These are phyloP conservation scores for Tephrocybe sp. DNA, from an alignment of 768 basidiomycete genomes.

Conservation along the genomic window DNA sequence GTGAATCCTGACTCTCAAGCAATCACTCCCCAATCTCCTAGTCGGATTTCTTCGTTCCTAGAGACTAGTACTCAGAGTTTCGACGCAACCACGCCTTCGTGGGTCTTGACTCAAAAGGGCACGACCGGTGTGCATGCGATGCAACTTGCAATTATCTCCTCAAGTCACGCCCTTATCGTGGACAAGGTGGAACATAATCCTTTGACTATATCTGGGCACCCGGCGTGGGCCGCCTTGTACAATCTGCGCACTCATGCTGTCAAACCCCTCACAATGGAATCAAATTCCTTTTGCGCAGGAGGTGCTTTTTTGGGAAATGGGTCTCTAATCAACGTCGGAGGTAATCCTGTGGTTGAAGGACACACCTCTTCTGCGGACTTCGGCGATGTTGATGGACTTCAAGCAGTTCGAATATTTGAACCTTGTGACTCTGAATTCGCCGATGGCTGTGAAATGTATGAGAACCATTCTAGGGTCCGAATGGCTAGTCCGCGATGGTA, in stretches of 20 bases:
- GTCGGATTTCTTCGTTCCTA: slow-evolving; percentile 6
- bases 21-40: not conserved
- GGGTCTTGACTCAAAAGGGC: slow-evolving; percentile 66
- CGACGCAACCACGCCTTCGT: slow-evolving; percentile 24
- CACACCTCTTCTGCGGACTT: slow-evolving; percentile 71
- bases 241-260: slow-evolving; percentile 64
- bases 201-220: slow-evolving; percentile 67
- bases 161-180: slow-evolving; percentile 68
- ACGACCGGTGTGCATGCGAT: slow-evolving; percentile 78
- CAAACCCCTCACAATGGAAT: slow-evolving; percentile 61
- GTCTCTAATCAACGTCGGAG: slow-evolving; percentile 76
- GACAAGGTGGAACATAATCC: slow-evolving; percentile 91
- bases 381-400: slow-evolving; percentile 72
- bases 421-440: slow-evolving; percentile 56
- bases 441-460: slow-evolving; percentile 59
- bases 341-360: slow-evolving; percentile 72
- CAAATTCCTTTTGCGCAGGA: slow-evolving; percentile 87
- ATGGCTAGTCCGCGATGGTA: slow-evolving; percentile 86
- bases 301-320: slow-evolving; percentile 79
- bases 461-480: slow-evolving; percentile 61
- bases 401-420: slow-evolving; percentile 69
- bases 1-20: slow-evolving; percentile 5
- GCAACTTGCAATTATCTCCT: slow-evolving; percentile 71
- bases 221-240: slow-evolving; percentile 80
- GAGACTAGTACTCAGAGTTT: slow-evolving; percentile 4